A percentile compares a stretch with the other conserved stretches of the same genome.
phyloP scores from a whole-genome alignment of 306 rosid genomes.

The Lathyrus aphaca region DNA sequence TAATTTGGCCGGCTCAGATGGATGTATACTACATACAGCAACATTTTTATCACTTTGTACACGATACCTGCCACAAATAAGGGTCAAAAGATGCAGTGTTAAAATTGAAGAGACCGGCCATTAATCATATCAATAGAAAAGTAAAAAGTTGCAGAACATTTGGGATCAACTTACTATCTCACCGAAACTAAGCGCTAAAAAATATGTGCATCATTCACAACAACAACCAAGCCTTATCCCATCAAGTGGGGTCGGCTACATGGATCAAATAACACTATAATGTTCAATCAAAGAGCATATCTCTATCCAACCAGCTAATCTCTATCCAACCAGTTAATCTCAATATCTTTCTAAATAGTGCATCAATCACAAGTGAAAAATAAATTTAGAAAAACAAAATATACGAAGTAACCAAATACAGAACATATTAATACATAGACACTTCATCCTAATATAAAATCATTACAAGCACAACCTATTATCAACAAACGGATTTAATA shows the following conservation, averaged over 20 bases:
- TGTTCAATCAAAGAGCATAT: no score
- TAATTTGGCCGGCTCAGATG: conserved; percentile 89
- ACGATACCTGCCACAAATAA: conserved; percentile 77
- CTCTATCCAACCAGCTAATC: no score
- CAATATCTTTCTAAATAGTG: background rate
- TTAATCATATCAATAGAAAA: conserved; percentile 25
- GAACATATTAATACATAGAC: conserved; percentile 10
- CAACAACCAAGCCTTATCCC: no score
- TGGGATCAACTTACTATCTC: background rate
- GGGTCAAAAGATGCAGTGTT: conserved; percentile 27
- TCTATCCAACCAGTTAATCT: no score
- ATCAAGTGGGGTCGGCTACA: no score
- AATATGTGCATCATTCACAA: conserved; percentile 12
- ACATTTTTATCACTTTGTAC: conserved; percentile 87
- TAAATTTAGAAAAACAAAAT: conserved; percentile 3
- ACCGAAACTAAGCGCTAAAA: conserved; percentile 8
- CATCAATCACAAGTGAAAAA: conserved; percentile 8
- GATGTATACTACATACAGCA: conserved; percentile 92
- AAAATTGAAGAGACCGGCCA: background rate
- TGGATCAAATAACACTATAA: no score
- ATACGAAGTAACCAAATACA: conserved; percentile 9
- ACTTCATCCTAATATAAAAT: background rate
- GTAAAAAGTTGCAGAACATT: conserved; percentile 7
- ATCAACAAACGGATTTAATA: conserved; percentile 23
- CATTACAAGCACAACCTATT: conserved; percentile 6